Percentiles rank a stretch among this genome's conserved stretches.
These are phyloP conservation scores for Termitomyces sp. DNA, from an alignment of 768 basidiomycete genomes.

Conservation along the genomic window DNA sequence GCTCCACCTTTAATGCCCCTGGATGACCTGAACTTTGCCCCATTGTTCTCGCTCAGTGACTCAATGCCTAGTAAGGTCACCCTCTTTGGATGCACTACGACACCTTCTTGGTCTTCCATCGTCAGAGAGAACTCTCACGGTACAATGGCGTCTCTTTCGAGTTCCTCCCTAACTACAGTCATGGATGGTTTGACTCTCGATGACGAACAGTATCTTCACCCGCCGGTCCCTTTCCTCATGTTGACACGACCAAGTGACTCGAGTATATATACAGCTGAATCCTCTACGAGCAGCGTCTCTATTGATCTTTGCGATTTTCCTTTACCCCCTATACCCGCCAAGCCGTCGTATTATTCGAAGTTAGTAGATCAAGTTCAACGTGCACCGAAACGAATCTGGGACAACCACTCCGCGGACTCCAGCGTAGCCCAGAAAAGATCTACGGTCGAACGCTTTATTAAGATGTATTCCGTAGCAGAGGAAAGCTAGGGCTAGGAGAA, in stretches of 20 bases:
- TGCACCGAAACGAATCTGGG: slow-evolving; percentile 17
- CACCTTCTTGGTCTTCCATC: slow-evolving; percentile 18
- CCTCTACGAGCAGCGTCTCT: slow-evolving; percentile 37
- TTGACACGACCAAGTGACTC: slow-evolving; percentile 36
- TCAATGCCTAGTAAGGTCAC: slow-evolving; percentile 9
- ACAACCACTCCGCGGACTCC: slow-evolving; percentile 15
- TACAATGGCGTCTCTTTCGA: slow-evolving; percentile 17
- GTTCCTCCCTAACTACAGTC: slow-evolving; percentile 12
- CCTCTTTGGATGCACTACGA: slow-evolving; percentile 1
- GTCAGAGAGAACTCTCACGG: slow-evolving; percentile 17
- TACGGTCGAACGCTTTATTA: slow-evolving; percentile 23
- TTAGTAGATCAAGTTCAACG: slow-evolving; percentile 17
- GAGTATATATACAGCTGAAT: slow-evolving; percentile 30
- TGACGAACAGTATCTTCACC: slow-evolving; percentile 14
- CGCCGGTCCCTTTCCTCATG: slow-evolving; percentile 26
- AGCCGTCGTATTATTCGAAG: slow-evolving; percentile 18
- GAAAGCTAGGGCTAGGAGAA: not conserved
- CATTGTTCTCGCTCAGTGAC: slow-evolving; percentile 8
- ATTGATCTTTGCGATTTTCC: slow-evolving; percentile 49
- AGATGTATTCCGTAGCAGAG: slow-evolving; percentile 20
- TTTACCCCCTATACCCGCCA: slow-evolving; percentile 32
- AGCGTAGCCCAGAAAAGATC: slow-evolving; percentile 19
- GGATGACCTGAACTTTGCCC: slow-evolving; percentile 9
- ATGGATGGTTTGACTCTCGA: slow-evolving; percentile 16
- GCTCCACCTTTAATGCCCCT: slow-evolving; percentile 13